Conservation (phyloP, 805 yeast genomes). For the Kregervanrija pseudodelftensis region DNA sequence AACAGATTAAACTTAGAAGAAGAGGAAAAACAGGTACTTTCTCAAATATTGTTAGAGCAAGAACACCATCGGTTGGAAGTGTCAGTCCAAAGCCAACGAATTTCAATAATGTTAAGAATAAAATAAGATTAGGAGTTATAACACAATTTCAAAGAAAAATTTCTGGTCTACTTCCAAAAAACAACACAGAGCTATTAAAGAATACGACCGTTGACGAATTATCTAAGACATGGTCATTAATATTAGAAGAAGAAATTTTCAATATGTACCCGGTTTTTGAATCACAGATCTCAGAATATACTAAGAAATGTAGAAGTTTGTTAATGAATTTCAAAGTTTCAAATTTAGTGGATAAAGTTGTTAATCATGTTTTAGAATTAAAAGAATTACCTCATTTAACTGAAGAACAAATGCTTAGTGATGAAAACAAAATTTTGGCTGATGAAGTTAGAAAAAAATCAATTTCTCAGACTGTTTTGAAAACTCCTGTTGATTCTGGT, state of each 20-base stretch:
- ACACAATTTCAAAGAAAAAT: slow-evolving; percentile 45
- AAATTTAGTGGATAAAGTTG: slow-evolving; percentile 49
- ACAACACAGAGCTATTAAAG: slow-evolving; percentile 10
- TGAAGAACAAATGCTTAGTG: slow-evolving; percentile 63
- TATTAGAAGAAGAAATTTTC: slow-evolving; percentile 46
- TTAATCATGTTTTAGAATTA: slow-evolving; percentile 46
- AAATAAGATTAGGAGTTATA: slow-evolving; percentile 41
- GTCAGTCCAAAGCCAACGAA: background rate
- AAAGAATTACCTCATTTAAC: slow-evolving; percentile 55
- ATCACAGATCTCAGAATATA: slow-evolving; percentile 33
- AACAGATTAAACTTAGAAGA: background rate
- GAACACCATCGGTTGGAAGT: background rate
- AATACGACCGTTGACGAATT: slow-evolving; percentile 25
- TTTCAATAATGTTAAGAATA: slow-evolving; percentile 12
- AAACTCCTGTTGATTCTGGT: slow-evolving; percentile 37
- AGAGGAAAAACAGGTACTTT: background rate
- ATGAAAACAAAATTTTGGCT: slow-evolving; percentile 68
- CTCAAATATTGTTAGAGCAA: background rate
- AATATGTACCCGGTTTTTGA: slow-evolving; percentile 18
- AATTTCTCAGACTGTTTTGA: slow-evolving; percentile 60
- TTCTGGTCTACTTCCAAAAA: slow-evolving; percentile 31
- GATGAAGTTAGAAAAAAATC: slow-evolving; percentile 65
- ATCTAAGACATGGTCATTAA: slow-evolving; percentile 40
- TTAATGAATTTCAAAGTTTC: slow-evolving; percentile 56
- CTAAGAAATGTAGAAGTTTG: slow-evolving; percentile 62